A percentile compares a stretch with the other conserved stretches of the same genome.
Conservation (phyloP, 768 basidiomycete genomes). For the Boletus rubroflammeus region DNA sequence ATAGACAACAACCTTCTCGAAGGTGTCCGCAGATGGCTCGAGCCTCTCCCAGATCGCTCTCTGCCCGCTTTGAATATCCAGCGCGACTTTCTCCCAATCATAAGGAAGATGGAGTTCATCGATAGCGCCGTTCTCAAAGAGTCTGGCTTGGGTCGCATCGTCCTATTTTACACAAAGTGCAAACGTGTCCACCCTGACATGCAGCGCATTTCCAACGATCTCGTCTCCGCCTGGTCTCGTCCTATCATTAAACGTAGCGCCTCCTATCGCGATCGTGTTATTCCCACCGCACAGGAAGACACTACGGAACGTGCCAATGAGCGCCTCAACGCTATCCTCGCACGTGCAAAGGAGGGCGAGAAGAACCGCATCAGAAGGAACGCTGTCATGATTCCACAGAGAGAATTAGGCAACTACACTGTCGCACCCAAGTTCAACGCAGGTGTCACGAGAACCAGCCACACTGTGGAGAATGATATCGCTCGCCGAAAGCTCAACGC, state of each 20-base stretch:
- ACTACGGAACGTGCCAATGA: constrained; percentile 42
- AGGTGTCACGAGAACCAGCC: constrained; percentile 47
- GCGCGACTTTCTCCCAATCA: constrained; percentile 78
- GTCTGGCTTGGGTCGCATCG: constrained; percentile 81
- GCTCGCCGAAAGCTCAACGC: constrained; percentile 71
- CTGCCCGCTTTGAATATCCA: constrained; percentile 96
- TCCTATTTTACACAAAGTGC: constrained; percentile 95
- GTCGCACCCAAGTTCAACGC: constrained; percentile 66
- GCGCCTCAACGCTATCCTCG: constrained; percentile 65
- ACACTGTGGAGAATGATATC: constrained; percentile 69
- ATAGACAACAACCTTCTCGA: constrained; percentile 93
- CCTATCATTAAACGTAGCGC: constrained; percentile 90
- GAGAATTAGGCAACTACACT: constrained; percentile 72
- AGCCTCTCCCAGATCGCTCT: constrained; percentile 89
- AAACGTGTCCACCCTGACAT: constrained; percentile 84
- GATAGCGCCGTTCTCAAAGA: constrained; percentile 89
- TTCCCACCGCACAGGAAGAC: constrained; percentile 52
- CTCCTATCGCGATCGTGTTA: constrained; percentile 70
- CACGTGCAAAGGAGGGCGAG: constrained; percentile 62
- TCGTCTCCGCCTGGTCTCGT: constrained; percentile 83
- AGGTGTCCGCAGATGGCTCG: constrained; percentile 87
- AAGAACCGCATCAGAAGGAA: constrained; percentile 70
- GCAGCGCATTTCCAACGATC: constrained; percentile 73
- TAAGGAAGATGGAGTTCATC: constrained; percentile 89
- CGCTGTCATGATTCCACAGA: constrained; percentile 78